Base-by-base conservation (phyloP, 768 basidiomycete species). In the Rhizopogon sp. region DNA sequence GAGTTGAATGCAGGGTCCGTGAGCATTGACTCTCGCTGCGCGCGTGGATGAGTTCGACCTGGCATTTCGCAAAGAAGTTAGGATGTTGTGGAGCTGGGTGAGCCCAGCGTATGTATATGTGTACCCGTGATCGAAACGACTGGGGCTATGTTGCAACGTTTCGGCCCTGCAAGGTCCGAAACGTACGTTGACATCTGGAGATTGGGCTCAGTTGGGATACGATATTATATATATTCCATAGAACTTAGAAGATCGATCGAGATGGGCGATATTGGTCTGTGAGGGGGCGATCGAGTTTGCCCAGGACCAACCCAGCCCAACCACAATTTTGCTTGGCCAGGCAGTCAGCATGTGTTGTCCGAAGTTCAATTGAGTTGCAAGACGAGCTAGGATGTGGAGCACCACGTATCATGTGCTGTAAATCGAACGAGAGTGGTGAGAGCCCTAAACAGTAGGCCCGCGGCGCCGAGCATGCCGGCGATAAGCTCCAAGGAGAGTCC, bases 371-470 rank as follows among this genome's bases (percentile, higher is more conserved):
- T 37, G 13, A 37, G 35, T 37, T 37, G 35, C 11, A 37, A 37
- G 11, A 11, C 35, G 35, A 37, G 11, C 11, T 13, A 37, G 35
- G 35, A 9, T 7, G 31, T 33, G 11, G 35, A 13, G 35, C 31
- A 33, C 31, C 31, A 33, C 35, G 5, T 37, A 37, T 10, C 35
- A 37, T 37, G 35, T 11, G 35, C 10, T 13, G 10, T 13, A 5
- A 4, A 37, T 37, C 35, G 35, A 13, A 37, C 3, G 11, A 37
- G 35, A 37, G 35, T 25, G 25, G 4, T 25, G 25, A 25, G 25
- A 33, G 7, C 52, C 53, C 62, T 46, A 61, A 61, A 54, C 29
- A 61, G 62, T 51, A 58, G 58, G 20, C 25, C 16, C 39, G 35
- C 35, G 35, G 35, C 52, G 31, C 52, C 51, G 58, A 57, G 42